Conservation (phyloP, 257 asterid genomes). For the Jasminum sambac region DNA sequence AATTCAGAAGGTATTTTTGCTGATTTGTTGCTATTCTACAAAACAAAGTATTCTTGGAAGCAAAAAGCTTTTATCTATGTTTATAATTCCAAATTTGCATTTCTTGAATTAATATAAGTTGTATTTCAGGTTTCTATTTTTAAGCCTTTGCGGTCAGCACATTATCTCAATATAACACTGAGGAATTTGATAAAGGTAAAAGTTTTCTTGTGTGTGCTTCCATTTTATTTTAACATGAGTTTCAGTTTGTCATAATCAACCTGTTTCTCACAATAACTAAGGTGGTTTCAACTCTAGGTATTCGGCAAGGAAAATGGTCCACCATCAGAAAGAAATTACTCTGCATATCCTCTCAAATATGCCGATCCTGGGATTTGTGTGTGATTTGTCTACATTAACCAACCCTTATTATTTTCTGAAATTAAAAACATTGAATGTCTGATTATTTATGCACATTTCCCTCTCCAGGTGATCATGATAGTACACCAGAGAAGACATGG, state of each 20-base stretch:
- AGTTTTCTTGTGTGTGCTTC: background rate
- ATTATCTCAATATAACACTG: constrained; percentile 73
- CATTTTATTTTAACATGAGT: background rate
- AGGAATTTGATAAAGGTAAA: constrained; percentile 68
- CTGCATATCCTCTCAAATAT: constrained; percentile 39
- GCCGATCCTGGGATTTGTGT: constrained; percentile 51
- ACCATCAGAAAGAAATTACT: constrained; percentile 23
- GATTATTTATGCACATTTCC: constrained; percentile 7
- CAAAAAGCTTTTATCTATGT: constrained; percentile 8
- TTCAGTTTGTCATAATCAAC: background rate
- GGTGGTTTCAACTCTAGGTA: constrained; percentile 47
- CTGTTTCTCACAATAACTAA: constrained; percentile 22
- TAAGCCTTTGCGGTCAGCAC: constrained; percentile 60
- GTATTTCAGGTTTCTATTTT: constrained; percentile 76
- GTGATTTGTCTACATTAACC: constrained; percentile 4
- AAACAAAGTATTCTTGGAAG: constrained; percentile 6
- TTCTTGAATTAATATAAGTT: constrained; percentile 28
- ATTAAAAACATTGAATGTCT: background rate
- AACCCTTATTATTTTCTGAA: constrained; percentile 1
- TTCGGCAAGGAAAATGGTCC: constrained; percentile 50
- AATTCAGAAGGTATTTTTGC: constrained; percentile 65
- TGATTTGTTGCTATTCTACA: constrained; percentile 8
- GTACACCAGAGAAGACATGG: constrained; percentile 28
- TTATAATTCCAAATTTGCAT: constrained; percentile 18
- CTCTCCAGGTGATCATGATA: constrained; percentile 32